Evolutionary conservation across 108 stramenopile species (phyloP).

Genomic region (Skeletonema costatum): DNA sequence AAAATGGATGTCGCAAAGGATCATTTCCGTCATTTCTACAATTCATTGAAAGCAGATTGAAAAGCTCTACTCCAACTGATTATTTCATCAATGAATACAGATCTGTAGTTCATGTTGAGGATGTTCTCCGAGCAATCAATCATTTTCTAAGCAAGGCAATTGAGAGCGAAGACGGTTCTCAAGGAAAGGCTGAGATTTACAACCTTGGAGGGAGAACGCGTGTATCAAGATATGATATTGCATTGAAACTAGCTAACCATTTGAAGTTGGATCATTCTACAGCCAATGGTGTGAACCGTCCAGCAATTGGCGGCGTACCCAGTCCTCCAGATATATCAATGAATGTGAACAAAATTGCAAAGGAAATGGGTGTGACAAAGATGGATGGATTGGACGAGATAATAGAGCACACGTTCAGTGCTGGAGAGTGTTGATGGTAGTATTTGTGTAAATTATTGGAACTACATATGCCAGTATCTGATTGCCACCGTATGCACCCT

Average conservation of each 20-base stretch:
- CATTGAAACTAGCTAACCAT: constrained; percentile 57
- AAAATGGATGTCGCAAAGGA: constrained; percentile 40
- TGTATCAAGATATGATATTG: constrained; percentile 69
- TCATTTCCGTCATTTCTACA: constrained; percentile 67
- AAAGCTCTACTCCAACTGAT: constrained; percentile 25
- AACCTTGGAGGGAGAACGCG: constrained; percentile 77
- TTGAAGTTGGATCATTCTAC: constrained; percentile 47
- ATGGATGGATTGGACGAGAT: constrained; percentile 43
- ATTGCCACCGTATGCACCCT: background rate
- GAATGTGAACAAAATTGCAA: constrained; percentile 49
- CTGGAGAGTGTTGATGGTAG: background rate
- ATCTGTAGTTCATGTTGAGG: constrained; percentile 50
- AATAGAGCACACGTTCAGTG: constrained; percentile 25
- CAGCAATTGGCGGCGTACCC: constrained; percentile 21
- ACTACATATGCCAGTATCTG: background rate
- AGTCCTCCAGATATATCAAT: constrained; percentile 82
- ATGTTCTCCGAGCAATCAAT: constrained; percentile 48
- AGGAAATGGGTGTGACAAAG: constrained; percentile 12
- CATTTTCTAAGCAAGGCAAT: constrained; percentile 36
- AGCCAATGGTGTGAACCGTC: constrained; percentile 36
- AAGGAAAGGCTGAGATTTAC: constrained; percentile 33
- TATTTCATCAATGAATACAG: constrained; percentile 73
- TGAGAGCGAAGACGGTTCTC: background rate
- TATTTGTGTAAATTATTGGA: too few species aligned
- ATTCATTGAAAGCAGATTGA: constrained; percentile 51